Evolutionary conservation across 2,329 filamentous ascomycete species (phyloP).

Genomic region (Phyllosticta citribraziliensis): DNA sequence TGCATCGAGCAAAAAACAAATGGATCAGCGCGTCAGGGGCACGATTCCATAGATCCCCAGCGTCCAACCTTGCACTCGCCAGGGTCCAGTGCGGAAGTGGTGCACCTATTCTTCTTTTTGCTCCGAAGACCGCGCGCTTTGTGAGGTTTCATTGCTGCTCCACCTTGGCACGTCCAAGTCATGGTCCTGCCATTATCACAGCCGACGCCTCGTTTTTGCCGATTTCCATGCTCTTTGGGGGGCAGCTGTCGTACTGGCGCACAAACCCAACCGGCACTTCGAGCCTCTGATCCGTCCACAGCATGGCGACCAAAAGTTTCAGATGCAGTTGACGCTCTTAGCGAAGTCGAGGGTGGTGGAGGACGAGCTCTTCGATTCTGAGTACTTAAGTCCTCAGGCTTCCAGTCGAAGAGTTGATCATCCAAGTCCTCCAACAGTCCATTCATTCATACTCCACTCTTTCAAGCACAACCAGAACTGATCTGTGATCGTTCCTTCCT

Average conservation of each 20-base stretch:
- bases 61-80: not conserved
- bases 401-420: not conserved
- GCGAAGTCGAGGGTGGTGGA: not conserved
- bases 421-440: not conserved
- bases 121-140: not conserved
- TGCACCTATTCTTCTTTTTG: not conserved
- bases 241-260: not conserved
- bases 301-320: not conserved
- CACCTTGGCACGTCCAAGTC: not conserved
- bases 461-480: constrained; percentile 2
- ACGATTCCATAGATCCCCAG: not conserved
- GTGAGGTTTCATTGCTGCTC: not conserved
- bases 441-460: constrained; percentile 9
- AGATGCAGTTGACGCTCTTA: not conserved
- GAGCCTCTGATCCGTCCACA: not conserved
- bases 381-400: not conserved
- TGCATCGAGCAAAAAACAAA: not conserved
- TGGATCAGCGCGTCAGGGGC: not conserved
- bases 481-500: constrained; percentile 10
- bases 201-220: not conserved
- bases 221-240: not conserved
- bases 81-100: not conserved
- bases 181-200: not conserved
- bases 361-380: not conserved
- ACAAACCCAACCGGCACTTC: not conserved